Conservation (phyloP, 768 basidiomycete genomes). For the Agrocybe pediades region DNA sequence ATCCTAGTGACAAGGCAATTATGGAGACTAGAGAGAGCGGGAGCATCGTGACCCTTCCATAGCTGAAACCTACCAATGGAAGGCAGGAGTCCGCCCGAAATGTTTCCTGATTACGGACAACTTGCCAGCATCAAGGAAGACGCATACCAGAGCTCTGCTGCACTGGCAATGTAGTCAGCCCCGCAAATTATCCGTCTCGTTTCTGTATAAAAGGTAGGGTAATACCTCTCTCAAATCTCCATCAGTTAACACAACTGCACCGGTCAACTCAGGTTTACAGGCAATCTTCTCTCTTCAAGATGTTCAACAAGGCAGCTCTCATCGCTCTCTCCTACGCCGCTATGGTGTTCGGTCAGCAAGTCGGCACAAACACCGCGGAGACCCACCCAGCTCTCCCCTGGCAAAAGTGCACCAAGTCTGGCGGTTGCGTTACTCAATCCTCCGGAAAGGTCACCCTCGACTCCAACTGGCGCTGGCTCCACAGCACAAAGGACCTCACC, state of each 20-base stretch:
- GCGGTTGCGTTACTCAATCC: slow-evolving; percentile 40
- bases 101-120: background rate
- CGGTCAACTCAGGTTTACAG: slow-evolving; percentile 16
- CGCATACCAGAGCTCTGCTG: background rate
- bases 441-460: slow-evolving; percentile 48
- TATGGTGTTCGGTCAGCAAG: slow-evolving; percentile 52
- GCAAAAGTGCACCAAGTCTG: slow-evolving; percentile 45
- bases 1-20: slow-evolving; percentile 1
- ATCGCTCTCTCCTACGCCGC: slow-evolving; percentile 41
- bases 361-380: slow-evolving; percentile 52
- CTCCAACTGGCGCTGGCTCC: slow-evolving; percentile 60
- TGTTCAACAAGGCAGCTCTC: slow-evolving; percentile 44
- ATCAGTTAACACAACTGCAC: slow-evolving; percentile 22
- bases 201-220: slow-evolving; percentile 19
- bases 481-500: slow-evolving; percentile 35
- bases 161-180: background rate
- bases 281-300: slow-evolving; percentile 18
- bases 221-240: slow-evolving; percentile 4
- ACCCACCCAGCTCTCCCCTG: slow-evolving; percentile 47
- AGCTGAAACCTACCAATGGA: background rate
- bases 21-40: background rate
- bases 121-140: background rate
- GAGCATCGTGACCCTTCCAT: slow-evolving; percentile 5
- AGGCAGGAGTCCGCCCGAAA: background rate
- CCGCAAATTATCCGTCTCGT: slow-evolving; percentile 25